Base-by-base conservation (phyloP, 768 basidiomycete genomes). In the Tulasnella calospora region DNA sequence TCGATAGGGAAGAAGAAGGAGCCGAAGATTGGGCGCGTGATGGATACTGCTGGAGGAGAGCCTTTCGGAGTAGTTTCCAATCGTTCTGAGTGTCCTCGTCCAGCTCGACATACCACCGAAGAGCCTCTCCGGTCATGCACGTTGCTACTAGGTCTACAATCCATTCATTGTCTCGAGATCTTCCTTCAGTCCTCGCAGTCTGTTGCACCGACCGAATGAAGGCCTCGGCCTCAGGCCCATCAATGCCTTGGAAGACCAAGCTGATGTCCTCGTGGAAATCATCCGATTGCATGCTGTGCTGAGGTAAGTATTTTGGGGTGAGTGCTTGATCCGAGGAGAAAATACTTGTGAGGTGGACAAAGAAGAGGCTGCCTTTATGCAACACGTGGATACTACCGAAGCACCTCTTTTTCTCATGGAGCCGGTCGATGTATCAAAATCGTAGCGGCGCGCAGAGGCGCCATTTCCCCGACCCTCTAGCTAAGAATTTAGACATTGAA, bases 51-150 rank as follows among this genome's bases (percentile, higher is more conserved):
- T n/a, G 41, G 40, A 74, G 41, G 23, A 74, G 27, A 2, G 73
- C 73, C 21, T 35, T 40, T 30, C 73, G 73, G 40, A 74, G 44
- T 1, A 33, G 38, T 33, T 47, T 47, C 73, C 73, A 74, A 41
- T 47, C 51, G 30, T 51, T 41, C 33, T 47, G 73, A 74, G 51
- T 41, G 1, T 47, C 30, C 5, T 74, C 73, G 46, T 74, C 73
- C 6, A 74, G 44, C 73, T 74, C 73, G 44, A 47, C 44, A 33
- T 74, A 74, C 73, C 73, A 74, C 4, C 51, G 44, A 2, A 74
- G 44, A 2, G 73, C 73, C 10, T 35, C 44, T 23, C 73, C 73
- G 12, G 2, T 33, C 23, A 74, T 7, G 44, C 73, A 74, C 19
- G 73, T 33, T 21, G 44, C 6, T 2, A 74, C 73, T 30, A 46